A percentile compares a stretch with the other conserved stretches of the same genome.
These are phyloP conservation scores for Ustilago sp. DNA, from an alignment of 1,284 basidiomycete genomes.

Conservation along the genomic window DNA sequence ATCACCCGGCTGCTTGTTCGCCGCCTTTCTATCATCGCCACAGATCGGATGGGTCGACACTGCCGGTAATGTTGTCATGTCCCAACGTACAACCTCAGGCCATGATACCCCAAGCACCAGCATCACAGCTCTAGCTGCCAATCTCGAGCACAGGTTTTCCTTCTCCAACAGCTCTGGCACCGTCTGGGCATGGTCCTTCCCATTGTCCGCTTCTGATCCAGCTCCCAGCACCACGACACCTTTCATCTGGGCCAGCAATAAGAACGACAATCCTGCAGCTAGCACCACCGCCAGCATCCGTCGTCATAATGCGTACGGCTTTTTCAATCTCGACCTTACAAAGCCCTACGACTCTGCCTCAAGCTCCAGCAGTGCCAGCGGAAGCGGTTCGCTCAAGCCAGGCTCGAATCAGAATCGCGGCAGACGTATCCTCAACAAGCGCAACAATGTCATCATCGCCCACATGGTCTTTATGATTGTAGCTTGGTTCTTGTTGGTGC, in stretches of 20 bases:
- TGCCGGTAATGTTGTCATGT: slow-evolving; percentile 74
- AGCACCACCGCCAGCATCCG: slow-evolving; percentile 28
- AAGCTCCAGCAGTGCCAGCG: slow-evolving; percentile 12
- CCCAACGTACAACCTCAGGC: slow-evolving; percentile 74
- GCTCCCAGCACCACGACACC: slow-evolving; percentile 27
- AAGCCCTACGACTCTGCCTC: slow-evolving; percentile 45
- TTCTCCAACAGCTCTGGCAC: slow-evolving; percentile 47
- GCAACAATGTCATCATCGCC: slow-evolving; percentile 48
- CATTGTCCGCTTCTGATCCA: slow-evolving; percentile 29
- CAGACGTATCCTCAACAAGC: slow-evolving; percentile 29
- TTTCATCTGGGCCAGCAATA: slow-evolving; percentile 60
- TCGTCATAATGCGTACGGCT: slow-evolving; percentile 47
- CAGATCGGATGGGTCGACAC: slow-evolving; percentile 76
- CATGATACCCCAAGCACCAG: slow-evolving; percentile 72
- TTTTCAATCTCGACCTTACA: slow-evolving; percentile 52
- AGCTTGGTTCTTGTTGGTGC: slow-evolving; percentile 76
- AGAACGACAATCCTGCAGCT: slow-evolving; percentile 32
- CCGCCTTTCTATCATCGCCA: background rate
- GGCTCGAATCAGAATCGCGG: slow-evolving; percentile 6
- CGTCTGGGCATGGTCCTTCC: slow-evolving; percentile 51
- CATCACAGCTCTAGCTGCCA: slow-evolving; percentile 50
- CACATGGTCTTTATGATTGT: slow-evolving; percentile 68
- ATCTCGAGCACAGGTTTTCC: slow-evolving; percentile 23
- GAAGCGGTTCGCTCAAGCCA: slow-evolving; percentile 5
- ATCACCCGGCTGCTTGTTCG: background rate